Evolutionary conservation across 1,284 basidiomycete species (phyloP).

Genomic region (Cystobasidium sp.): DNA sequence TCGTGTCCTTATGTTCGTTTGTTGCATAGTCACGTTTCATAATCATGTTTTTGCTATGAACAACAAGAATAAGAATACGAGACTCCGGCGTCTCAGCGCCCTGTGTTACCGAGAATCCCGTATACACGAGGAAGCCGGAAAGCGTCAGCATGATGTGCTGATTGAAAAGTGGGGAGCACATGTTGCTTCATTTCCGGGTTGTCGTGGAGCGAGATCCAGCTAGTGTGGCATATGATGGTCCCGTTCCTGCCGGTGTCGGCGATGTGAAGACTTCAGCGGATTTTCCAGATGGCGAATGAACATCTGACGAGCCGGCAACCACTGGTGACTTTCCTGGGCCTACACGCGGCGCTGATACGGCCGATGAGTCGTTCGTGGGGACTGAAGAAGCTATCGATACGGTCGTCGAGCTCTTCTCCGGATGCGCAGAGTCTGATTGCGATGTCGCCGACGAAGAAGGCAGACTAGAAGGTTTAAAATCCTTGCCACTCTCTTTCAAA

Average conservation of each 20-base stretch:
- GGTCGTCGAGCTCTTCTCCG: not conserved
- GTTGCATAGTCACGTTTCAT: no score
- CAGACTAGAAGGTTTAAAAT: slow-evolving; percentile 9
- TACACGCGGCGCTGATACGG: not conserved
- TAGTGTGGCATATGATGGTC: not conserved
- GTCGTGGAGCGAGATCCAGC: not conserved
- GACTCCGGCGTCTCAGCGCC: no score
- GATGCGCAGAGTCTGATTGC: not conserved
- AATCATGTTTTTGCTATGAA: no score
- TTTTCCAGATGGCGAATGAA: not conserved
- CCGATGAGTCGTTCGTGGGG: slow-evolving; percentile 5
- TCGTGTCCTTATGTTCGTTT: no score
- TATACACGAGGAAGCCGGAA: no score
- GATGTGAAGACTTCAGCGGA: not conserved
- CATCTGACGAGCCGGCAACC: not conserved
- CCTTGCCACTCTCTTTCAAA: slow-evolving; percentile 27
- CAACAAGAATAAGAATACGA: no score
- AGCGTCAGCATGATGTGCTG: no score
- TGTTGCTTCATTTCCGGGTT: not conserved
- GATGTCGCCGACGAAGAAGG: slow-evolving; percentile 10
- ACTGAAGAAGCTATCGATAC: not conserved
- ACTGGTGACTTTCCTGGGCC: not conserved
- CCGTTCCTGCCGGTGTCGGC: not conserved
- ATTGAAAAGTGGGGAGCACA: no score
- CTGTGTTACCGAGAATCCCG: no score